These are phyloP conservation scores for Neofusicoccum umdonicola DNA, from an alignment of 2,329 filamentous ascomycete species.

Conservation along the genomic window DNA sequence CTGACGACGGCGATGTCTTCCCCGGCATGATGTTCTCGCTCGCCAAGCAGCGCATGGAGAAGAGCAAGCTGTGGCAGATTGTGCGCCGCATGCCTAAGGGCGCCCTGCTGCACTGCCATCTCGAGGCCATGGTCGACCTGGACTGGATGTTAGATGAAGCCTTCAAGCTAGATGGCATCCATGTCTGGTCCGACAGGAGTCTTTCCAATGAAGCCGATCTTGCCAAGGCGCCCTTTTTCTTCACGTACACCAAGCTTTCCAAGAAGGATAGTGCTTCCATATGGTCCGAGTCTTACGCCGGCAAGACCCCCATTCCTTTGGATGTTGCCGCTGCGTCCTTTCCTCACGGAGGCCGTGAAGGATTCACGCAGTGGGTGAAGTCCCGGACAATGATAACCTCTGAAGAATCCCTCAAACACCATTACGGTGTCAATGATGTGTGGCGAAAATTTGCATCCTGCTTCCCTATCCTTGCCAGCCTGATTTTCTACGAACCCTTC, in stretches of 20 bases:
- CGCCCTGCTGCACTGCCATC: slow-evolving; percentile 77
- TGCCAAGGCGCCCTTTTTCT: slow-evolving; percentile 57
- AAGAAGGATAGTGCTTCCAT: slow-evolving; percentile 49
- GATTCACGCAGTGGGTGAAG: slow-evolving; percentile 76
- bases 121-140: slow-evolving; percentile 88
- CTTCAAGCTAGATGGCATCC: slow-evolving; percentile 70
- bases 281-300: slow-evolving; percentile 65
- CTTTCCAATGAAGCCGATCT: slow-evolving; percentile 56
- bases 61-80: slow-evolving; percentile 81
- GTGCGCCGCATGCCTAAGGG: slow-evolving; percentile 87
- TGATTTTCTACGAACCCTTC: slow-evolving; percentile 89
- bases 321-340: slow-evolving; percentile 68
- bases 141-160: slow-evolving; percentile 74
- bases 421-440: slow-evolving; percentile 78
- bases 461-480: slow-evolving; percentile 69
- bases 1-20: slow-evolving; percentile 65
- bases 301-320: slow-evolving; percentile 59
- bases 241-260: slow-evolving; percentile 46
- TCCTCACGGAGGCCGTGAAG: slow-evolving; percentile 66
- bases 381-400: slow-evolving; percentile 68
- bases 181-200: slow-evolving; percentile 60
- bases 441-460: slow-evolving; percentile 78
- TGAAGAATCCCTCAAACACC: slow-evolving; percentile 72
- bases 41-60: slow-evolving; percentile 82
- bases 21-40: slow-evolving; percentile 93